Percentiles rank a stretch among this genome's conserved stretches.
These are phyloP conservation scores for Exophiala viscosa DNA, from an alignment of 2,329 filamentous ascomycete species.

Conservation along the genomic window DNA sequence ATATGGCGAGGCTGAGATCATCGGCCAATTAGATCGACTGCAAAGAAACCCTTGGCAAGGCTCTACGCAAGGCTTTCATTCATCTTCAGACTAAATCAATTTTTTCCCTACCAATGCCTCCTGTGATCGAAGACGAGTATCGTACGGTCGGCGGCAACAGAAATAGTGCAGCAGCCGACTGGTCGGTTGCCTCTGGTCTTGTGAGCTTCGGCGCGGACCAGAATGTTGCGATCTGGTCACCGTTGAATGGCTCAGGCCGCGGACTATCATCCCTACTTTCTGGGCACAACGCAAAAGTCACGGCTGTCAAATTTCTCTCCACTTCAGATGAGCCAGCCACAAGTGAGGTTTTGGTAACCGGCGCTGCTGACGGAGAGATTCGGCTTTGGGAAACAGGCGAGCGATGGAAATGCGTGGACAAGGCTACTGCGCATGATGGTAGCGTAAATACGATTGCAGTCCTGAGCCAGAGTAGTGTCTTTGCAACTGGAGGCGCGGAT, in stretches of 20 bases:
- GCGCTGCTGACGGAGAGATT: constrained; percentile 74
- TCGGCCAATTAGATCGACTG: no score
- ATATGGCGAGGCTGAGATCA: no score
- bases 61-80: background rate
- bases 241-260: constrained; percentile 38
- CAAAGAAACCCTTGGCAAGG: background rate
- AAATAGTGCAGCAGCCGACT: constrained; percentile 85
- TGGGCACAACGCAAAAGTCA: constrained; percentile 76
- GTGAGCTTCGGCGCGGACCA: constrained; percentile 86
- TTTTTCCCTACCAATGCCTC: constrained; percentile 4
- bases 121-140: constrained; percentile 38
- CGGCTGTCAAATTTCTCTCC: constrained; percentile 75
- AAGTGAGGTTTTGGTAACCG: constrained; percentile 65
- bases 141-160: constrained; percentile 83
- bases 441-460: constrained; percentile 65
- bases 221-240: constrained; percentile 85
- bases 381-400: constrained; percentile 54
- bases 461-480: constrained; percentile 43
- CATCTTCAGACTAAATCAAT: background rate
- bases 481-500: constrained; percentile 62
- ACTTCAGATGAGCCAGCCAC: constrained; percentile 38
- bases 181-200: constrained; percentile 65
- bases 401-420: constrained; percentile 45
- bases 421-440: constrained; percentile 63
- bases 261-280: constrained; percentile 67